Conservation (phyloP, 2,329 filamentous ascomycete species). For the Ophiostoma piceae region DNA sequence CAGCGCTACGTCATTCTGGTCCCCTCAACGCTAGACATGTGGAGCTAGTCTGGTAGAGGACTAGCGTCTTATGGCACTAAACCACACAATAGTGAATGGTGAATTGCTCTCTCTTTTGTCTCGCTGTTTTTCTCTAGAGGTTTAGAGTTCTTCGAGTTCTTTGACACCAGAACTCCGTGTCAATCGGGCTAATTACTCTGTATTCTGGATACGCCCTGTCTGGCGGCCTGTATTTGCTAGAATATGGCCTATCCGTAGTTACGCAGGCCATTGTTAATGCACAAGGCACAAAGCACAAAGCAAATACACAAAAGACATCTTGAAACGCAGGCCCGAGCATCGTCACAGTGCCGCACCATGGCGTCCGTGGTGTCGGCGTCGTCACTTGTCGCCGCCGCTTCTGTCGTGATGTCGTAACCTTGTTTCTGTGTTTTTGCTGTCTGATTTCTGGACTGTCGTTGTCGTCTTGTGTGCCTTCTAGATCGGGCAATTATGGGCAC, state of each 20-base stretch:
- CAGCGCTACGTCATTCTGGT: constrained; percentile 9
- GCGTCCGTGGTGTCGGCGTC: not conserved
- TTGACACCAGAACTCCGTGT: not conserved
- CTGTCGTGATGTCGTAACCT: not conserved
- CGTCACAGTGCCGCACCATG: not conserved
- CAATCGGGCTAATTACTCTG: not conserved
- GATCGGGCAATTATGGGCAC: not conserved
- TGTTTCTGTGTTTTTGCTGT: too few relatives aligned
- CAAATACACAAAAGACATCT: not conserved
- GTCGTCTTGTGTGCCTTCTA: not conserved
- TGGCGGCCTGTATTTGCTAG: not conserved
- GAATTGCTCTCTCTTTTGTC: not conserved
- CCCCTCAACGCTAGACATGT: not conserved
- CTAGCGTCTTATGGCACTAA: not conserved
- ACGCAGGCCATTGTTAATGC: not conserved
- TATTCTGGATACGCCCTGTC: not conserved
- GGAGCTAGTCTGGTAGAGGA: not conserved
- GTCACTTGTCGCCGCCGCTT: not conserved
- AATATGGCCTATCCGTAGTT: not conserved
- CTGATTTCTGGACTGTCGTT: not conserved
- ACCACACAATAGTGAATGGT: not conserved
- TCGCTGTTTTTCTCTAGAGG: not conserved
- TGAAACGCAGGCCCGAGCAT: not conserved
- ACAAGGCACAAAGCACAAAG: too few relatives aligned
- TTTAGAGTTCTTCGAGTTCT: too few relatives aligned